Evolutionary conservation across 345 rosid species (phyloP), one percentile per base, ranked within the genome.

Genomic region (Toxicodendron radicans): DNA sequence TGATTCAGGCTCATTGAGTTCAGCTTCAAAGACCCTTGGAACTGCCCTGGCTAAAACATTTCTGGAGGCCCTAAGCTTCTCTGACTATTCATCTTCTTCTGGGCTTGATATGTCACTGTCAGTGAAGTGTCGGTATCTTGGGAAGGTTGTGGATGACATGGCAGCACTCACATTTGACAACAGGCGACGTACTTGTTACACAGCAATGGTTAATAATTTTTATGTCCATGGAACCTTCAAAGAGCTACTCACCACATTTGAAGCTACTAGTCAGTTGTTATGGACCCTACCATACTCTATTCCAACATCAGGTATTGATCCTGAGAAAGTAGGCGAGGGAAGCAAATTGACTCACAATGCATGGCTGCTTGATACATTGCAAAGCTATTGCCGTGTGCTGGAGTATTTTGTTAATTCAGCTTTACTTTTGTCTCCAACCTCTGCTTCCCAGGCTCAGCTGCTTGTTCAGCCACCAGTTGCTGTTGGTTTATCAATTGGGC

Each of bases 391-490:
- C 74, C 92, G 87, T 5, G 85, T 82, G 68, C 85, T 95, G 32
- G 97, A 91, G 81, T 95, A 85, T 84, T 95, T 95, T 85, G 97
- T 92, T 63, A 95, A 91, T 74, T 86, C 97, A 57, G 48, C 92
- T 59, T 81, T 80, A 66, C 90, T 95, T 64, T 79, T 95, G 76
- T 87, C 92, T 72, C 81, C 92, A 58, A 75, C 87, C 78, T 87
- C 93, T 71, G 81, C 84, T 33, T 91, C 99, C 80, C 98, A 91
- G 79, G 81, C 92, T 66, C 99, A 90, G 83, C 87, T 91, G 62
- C 98, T 95, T 73, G 94, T 91, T 74, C 97, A 95, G 83, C 97
- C 93, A 56, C 97, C 93, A 52, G 94, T 80, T 76, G 85, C 97
- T 72, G 84, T 86, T 79, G 97, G 97, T 78, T 86, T 95, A 71